Evolutionary conservation across 2,329 filamentous ascomycete species (phyloP).

Genomic region (Nakataea oryzae): DNA sequence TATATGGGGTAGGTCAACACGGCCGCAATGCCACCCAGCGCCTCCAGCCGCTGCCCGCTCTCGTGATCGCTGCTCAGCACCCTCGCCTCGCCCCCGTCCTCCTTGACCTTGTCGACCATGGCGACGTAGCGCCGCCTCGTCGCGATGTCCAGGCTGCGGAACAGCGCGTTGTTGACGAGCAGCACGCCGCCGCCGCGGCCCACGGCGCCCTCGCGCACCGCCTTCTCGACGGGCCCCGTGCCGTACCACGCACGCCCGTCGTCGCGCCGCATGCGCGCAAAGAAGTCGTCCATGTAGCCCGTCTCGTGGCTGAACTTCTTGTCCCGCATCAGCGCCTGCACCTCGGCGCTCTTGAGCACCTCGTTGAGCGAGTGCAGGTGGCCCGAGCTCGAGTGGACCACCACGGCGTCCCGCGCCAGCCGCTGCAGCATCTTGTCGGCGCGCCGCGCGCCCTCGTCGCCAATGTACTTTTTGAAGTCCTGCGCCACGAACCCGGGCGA

Average conservation of each 20-base stretch:
- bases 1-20: slow-evolving; percentile 81
- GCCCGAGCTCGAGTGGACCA: slow-evolving; percentile 77
- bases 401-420: slow-evolving; percentile 51
- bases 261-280: slow-evolving; percentile 66
- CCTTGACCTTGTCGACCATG: slow-evolving; percentile 80
- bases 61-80: slow-evolving; percentile 58
- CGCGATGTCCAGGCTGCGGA: slow-evolving; percentile 70
- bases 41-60: slow-evolving; percentile 29
- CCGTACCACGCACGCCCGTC: slow-evolving; percentile 91
- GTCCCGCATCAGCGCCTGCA: slow-evolving; percentile 67
- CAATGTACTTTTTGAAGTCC: slow-evolving; percentile 67
- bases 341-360: slow-evolving; percentile 71
- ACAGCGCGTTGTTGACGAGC: slow-evolving; percentile 78
- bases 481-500: slow-evolving; percentile 81
- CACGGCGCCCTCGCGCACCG: slow-evolving; percentile 79
- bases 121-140: slow-evolving; percentile 72
- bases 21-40: slow-evolving; percentile 69
- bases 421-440: slow-evolving; percentile 59
- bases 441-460: slow-evolving; percentile 45
- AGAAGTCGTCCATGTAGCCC: slow-evolving; percentile 73
- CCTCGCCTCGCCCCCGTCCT: slow-evolving; percentile 75
- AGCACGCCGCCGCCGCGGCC: slow-evolving; percentile 77
- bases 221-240: slow-evolving; percentile 66
- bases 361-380: slow-evolving; percentile 83
- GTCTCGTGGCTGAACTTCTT: slow-evolving; percentile 85